Evolutionary conservation across 1,284 basidiomycete genomes (phyloP).

Genomic region (Cystobasidium slooffiae): DNA sequence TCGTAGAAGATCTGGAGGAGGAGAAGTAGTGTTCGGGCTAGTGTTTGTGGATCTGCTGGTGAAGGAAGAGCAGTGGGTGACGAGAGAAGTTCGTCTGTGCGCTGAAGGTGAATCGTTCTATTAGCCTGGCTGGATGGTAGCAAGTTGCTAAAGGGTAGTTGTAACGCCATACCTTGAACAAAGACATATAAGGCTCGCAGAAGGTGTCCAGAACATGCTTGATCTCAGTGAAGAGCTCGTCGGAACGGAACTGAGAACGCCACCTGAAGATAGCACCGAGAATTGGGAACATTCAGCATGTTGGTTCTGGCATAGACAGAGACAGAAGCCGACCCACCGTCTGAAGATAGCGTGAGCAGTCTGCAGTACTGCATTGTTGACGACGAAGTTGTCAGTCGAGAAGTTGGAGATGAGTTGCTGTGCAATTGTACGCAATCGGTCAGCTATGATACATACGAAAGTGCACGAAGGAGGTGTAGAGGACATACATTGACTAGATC

Average conservation of each 20-base stretch:
- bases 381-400: conserved; percentile 74
- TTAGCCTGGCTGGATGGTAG: conserved; percentile 44
- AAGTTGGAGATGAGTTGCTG: conserved; percentile 84
- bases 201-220: conserved; percentile 87
- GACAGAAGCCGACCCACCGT: conserved; percentile 55
- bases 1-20: conserved; percentile 91
- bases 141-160: neutral
- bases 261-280: conserved; percentile 62
- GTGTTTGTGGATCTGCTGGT: conserved; percentile 56
- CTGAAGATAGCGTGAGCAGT: conserved; percentile 95
- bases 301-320: neutral
- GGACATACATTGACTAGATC: conserved; percentile 78
- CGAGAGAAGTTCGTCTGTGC: conserved; percentile 60
- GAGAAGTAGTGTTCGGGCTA: conserved; percentile 76
- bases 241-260: conserved; percentile 86
- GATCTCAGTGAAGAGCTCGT: conserved; percentile 87
- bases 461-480: neutral
- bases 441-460: neutral
- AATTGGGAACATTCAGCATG: neutral
- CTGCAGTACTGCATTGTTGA: conserved; percentile 87
- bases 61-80: conserved; percentile 56
- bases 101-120: conserved; percentile 48
- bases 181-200: conserved; percentile 77
- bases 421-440: neutral
- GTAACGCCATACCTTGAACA: conserved; percentile 65